Percentiles rank a stretch among this genome's conserved stretches.
Conservation (phyloP, 2,329 filamentous ascomycete genomes). For the Xylariomycetidae sp. region DNA sequence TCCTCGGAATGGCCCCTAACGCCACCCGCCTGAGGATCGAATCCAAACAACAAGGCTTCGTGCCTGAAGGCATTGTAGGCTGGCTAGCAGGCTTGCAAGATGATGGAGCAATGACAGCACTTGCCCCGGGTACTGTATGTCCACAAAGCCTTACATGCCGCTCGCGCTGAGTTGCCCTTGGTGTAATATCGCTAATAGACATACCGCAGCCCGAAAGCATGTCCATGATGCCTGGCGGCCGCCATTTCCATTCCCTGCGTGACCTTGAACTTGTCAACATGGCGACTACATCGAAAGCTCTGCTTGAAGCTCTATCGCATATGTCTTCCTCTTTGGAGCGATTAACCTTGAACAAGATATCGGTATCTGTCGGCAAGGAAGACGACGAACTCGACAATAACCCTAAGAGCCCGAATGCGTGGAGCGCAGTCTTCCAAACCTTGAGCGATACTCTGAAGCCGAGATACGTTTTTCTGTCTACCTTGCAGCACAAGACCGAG, state of each 20-base stretch:
- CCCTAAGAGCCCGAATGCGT: constrained; percentile 14
- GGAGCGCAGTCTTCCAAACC: constrained; percentile 13
- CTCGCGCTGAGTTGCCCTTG: too few relatives aligned
- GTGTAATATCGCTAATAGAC: background rate
- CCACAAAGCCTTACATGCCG: too few relatives aligned
- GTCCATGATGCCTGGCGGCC: constrained; percentile 2
- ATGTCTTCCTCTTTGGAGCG: constrained; percentile 12
- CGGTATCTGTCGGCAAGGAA: constrained; percentile 6
- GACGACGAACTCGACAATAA: constrained; percentile 19
- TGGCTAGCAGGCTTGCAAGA: constrained; percentile 16
- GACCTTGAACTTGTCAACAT: constrained; percentile 18
- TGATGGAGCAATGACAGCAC: too few relatives aligned
- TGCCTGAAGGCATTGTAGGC: constrained; percentile 14
- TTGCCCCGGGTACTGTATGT: too few relatives aligned
- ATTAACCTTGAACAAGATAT: constrained; percentile 11
- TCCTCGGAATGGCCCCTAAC: constrained; percentile 17
- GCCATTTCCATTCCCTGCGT: constrained; percentile 9
- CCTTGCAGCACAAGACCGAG: constrained; percentile 13
- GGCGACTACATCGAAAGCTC: constrained; percentile 7
- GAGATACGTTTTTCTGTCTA: constrained; percentile 9
- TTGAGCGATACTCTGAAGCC: constrained; percentile 9
- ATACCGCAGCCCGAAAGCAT: background rate
- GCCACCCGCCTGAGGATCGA: constrained; percentile 9
- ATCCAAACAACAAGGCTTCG: constrained; percentile 12
- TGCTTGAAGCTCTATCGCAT: constrained; percentile 9